Evolutionary conservation across 2,329 filamentous ascomycete species (phyloP).

Genomic region (Xylaria multiplex): DNA sequence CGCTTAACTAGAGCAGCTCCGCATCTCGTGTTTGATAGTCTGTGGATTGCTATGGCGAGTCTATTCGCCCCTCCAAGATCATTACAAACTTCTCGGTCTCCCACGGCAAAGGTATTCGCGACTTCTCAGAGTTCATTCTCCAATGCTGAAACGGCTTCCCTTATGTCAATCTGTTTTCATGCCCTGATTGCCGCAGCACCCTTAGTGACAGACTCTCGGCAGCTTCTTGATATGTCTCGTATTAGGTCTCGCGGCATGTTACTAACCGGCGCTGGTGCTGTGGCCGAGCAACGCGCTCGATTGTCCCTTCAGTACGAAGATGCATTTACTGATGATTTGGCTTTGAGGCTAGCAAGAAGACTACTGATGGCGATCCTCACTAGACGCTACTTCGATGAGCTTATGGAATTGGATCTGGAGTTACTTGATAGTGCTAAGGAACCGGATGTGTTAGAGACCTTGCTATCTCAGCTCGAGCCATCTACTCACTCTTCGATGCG

Average conservation of each 20-base stretch:
- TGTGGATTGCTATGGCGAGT: slow-evolving; percentile 69
- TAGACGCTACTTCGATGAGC: slow-evolving; percentile 61
- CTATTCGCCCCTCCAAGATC: slow-evolving; percentile 66
- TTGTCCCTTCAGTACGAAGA: slow-evolving; percentile 71
- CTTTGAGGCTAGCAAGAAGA: slow-evolving; percentile 66
- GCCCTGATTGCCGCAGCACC: slow-evolving; percentile 69
- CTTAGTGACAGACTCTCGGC: slow-evolving; percentile 57
- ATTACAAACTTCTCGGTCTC: slow-evolving; percentile 54
- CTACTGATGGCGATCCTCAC: slow-evolving; percentile 67
- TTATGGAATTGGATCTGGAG: slow-evolving; percentile 52
- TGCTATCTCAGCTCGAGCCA: slow-evolving; percentile 65
- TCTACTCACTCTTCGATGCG: slow-evolving; percentile 58
- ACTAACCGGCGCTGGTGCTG: slow-evolving; percentile 57
- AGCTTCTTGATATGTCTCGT: slow-evolving; percentile 69
- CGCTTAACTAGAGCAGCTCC: slow-evolving; percentile 67
- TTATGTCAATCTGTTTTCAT: slow-evolving; percentile 71
- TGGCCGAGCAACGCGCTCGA: slow-evolving; percentile 58
- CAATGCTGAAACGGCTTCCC: slow-evolving; percentile 61
- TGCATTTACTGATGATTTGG: slow-evolving; percentile 69
- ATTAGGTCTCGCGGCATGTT: slow-evolving; percentile 65
- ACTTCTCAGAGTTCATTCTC: slow-evolving; percentile 53
- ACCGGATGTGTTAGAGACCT: slow-evolving; percentile 57
- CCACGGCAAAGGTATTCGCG: slow-evolving; percentile 52
- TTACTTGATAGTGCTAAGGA: slow-evolving; percentile 48
- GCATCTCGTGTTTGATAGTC: slow-evolving; percentile 69